Evolutionary conservation across 306 rosid genomes (phyloP), one percentile per base, ranked within the genome.

Genomic region (Boehmeria nivea): DNA sequence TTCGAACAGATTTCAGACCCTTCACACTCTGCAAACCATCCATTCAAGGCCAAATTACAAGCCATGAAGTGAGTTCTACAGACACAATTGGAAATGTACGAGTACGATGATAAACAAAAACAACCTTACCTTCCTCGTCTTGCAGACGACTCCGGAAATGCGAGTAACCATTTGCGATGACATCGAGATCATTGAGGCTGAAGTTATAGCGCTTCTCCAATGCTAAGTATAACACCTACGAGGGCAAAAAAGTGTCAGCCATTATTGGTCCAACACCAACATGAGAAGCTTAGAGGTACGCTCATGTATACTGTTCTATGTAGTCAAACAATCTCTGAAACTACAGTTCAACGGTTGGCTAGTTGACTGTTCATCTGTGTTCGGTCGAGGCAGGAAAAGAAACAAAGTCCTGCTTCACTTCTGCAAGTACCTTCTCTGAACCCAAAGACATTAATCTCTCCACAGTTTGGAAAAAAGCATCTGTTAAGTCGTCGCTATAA

Each of bases 161-260:
- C 18, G 74, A 72, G 57, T 84, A 91, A 53, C 94, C 95, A 67
- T 87, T 84, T 66, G 93, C 89, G 54, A 82, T 83, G 44, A 90
- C 81, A 71, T 87, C 85, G 36, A 87, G 80, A 70, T 84, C 94
- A 42, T 74, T 60, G 49, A 87, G 71, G 65, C 89, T 84, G 82
- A 87, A 91, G 76, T 91, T 91, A 75, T 80, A 91, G 39, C 95
- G 94, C 79, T 84, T 91, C 60, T 87, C 96, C 66, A 91, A 38
- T 13, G 87, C 89, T 65, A 87, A 45, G 75, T 76, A 91, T 36
- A 91, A 67, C 68, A 82, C 93, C 89, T 87, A 40, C 15, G 61
- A 4, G 5, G 2, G 36, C 5, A 31, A 31, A 31, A n/a, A n/a
- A n/a, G n/a, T n/a, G n/a, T n/a, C 36, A 31, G 9, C 19, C 31